Evolutionary conservation across 805 yeast genomes (phyloP), one percentile per base, ranked within the genome.

Genomic region (Monosporozyma unispora): DNA sequence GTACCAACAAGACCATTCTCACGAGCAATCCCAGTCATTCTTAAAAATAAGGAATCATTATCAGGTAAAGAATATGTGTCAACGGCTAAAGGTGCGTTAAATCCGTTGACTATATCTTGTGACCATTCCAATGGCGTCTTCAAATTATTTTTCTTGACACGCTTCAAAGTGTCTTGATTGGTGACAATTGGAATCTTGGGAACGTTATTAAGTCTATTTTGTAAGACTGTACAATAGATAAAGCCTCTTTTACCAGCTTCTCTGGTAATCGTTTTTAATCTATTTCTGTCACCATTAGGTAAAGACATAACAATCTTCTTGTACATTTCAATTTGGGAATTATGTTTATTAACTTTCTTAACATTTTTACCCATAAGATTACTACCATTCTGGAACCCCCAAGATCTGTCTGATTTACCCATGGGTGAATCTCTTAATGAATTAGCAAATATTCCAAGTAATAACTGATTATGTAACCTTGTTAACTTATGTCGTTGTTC

Each of bases 1-100:
- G 81, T 79, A 0, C 96, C 96, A 0, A 89, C 75, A 8, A 93
- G 70, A 0, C 99, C 99, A 62, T 88, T 81, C 60, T 93, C 98
- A 58, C 96, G 75, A 55, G 93, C 84, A 9, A 85, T 81, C 60
- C 96, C 93, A 19, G 82, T 68, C 74, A 93, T 81, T 47, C 89
- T 74, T 11, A 81, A 70, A 47, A 79, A 77, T 43, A 93, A 66
- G 37, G 75, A 76, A 44, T 82, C 89, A 39, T 75, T 73, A 55
- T 91, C 98, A 0, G 97, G 97, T 4, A 93, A 65, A 54, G 90
- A 90, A 62, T 74, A 87, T 35, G 79, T 73, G 56, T 91, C 96
- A 0, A 86, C 72, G 2, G 91, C 77, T 33, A 90, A 72, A 4
- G 93, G 91, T 1, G 93, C 79, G 56, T 86, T 88, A 49, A 87